Conservation (phyloP, 192 early-diverging fungal genomes). For the Umbelopsis sp. region DNA sequence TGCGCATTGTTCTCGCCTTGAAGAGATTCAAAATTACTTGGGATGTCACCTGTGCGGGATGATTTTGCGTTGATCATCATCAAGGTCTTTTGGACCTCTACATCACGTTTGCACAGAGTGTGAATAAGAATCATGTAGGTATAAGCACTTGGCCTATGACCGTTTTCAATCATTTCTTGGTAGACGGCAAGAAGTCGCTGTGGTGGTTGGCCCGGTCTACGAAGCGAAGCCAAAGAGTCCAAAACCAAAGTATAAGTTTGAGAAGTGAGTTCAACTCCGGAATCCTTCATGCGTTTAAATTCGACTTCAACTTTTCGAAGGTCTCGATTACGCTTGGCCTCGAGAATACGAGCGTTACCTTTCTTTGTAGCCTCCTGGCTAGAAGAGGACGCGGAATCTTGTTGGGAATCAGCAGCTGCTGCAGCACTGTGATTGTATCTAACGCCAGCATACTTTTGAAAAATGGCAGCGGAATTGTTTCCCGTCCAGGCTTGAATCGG, state of each 20-base stretch:
- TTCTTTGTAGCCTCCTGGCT: conserved; percentile 5
- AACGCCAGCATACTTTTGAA: conserved; percentile 17
- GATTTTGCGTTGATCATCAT: conserved; percentile 36
- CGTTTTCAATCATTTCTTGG: conserved; percentile 35
- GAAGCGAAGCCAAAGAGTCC: conserved; percentile 31
- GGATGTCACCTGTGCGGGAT: conserved; percentile 26
- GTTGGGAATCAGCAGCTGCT: not conserved
- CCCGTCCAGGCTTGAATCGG: conserved; percentile 19
- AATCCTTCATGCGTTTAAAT: conserved; percentile 32
- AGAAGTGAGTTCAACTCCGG: conserved; percentile 25
- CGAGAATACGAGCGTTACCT: conserved; percentile 33
- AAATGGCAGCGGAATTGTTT: conserved; percentile 11
- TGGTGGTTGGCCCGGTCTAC: conserved; percentile 36
- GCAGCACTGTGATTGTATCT: conserved; percentile 20
- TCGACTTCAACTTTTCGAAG: conserved; percentile 31
- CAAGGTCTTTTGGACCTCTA: conserved; percentile 43
- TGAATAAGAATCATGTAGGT: conserved; percentile 36
- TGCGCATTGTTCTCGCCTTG: conserved; percentile 36
- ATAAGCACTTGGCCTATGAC: conserved; percentile 24
- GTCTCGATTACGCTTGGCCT: conserved; percentile 31
- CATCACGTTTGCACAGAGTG: conserved; percentile 40
- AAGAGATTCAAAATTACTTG: conserved; percentile 29
- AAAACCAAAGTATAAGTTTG: conserved; percentile 42
- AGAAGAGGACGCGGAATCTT: not conserved
- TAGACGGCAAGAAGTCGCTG: conserved; percentile 27